These are phyloP conservation scores for Talaromyces amestolkiae DNA, from an alignment of 2,329 filamentous ascomycete genomes.

Conservation along the genomic window DNA sequence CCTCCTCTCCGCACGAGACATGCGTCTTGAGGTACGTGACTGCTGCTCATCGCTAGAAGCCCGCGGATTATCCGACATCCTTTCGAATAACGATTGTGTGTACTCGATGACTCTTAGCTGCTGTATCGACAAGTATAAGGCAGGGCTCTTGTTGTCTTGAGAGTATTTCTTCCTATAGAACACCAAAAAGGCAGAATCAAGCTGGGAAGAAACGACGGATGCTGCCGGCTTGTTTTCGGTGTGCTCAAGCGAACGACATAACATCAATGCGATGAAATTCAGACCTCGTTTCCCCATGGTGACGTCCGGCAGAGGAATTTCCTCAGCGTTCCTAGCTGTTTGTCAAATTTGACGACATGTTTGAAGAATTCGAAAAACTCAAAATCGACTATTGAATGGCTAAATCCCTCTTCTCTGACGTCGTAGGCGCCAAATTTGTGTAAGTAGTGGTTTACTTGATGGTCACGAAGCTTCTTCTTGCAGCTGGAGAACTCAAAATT, in stretches of 20 bases:
- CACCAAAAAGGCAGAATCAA: not conserved
- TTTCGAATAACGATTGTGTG: not conserved
- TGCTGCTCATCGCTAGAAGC: constrained; percentile 16
- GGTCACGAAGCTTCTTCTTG: not conserved
- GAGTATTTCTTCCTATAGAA: not conserved
- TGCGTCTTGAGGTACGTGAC: constrained; percentile 25
- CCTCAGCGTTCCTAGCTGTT: not conserved
- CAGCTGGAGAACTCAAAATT: too few relatives aligned
- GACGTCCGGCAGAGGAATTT: constrained; percentile 8
- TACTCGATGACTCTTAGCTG: not conserved
- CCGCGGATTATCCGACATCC: constrained; percentile 10
- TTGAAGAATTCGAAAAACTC: not conserved
- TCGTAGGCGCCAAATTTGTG: not conserved
- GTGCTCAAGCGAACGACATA: not conserved
- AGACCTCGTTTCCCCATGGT: not conserved
- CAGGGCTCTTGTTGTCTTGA: not conserved
- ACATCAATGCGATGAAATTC: not conserved
- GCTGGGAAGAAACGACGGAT: not conserved
- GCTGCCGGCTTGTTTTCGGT: not conserved
- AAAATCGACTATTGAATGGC: not conserved
- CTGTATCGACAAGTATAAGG: not conserved
- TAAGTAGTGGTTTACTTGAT: not conserved
- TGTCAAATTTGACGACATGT: not conserved
- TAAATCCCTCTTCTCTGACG: not conserved
- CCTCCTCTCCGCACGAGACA: constrained; percentile 33